Evolutionary conservation across 768 basidiomycete genomes (phyloP).

Genomic region (Rubroboletus pulcherrimus): DNA sequence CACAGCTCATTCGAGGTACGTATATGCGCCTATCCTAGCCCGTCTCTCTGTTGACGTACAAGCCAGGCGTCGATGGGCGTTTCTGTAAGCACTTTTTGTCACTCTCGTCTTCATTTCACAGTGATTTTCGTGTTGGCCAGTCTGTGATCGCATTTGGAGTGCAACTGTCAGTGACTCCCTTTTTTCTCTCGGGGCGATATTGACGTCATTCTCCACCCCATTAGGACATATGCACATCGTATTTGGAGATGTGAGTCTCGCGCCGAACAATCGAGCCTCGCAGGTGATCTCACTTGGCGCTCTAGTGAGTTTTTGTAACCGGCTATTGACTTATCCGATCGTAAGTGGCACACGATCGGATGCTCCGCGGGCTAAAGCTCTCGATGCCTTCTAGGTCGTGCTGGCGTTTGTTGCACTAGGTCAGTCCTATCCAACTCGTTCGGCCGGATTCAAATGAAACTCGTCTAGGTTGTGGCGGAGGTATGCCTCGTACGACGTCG

Average conservation of each 20-base stretch:
- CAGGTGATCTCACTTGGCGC: not conserved
- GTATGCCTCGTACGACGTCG: conserved; percentile 12
- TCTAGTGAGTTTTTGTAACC: conserved; percentile 32
- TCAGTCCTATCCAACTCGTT: conserved; percentile 2
- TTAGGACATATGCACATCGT: conserved; percentile 36
- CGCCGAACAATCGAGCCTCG: not conserved
- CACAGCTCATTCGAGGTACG: conserved; percentile 25
- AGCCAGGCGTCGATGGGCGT: conserved; percentile 35
- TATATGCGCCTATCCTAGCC: not conserved
- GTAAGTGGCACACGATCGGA: conserved; percentile 19
- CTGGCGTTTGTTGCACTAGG: conserved; percentile 30
- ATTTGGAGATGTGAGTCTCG: conserved; percentile 34
- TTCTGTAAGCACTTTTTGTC: conserved; percentile 20
- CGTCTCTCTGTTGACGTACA: not conserved
- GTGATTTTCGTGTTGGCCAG: conserved; percentile 8
- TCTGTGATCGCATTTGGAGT: conserved; percentile 35
- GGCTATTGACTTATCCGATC: conserved; percentile 30
- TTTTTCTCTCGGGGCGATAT: not conserved
- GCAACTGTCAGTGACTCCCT: conserved; percentile 28
- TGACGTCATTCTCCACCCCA: conserved; percentile 3
- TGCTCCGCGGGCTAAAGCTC: not conserved
- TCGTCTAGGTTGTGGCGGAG: conserved; percentile 27
- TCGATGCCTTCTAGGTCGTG: conserved; percentile 14
- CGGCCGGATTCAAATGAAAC: not conserved
- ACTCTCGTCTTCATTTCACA: not conserved